A percentile compares a stretch with the other conserved stretches of the same genome.
These are phyloP conservation scores for Cucumis hystrix DNA, from an alignment of 306 rosid genomes.

Conservation along the genomic window DNA sequence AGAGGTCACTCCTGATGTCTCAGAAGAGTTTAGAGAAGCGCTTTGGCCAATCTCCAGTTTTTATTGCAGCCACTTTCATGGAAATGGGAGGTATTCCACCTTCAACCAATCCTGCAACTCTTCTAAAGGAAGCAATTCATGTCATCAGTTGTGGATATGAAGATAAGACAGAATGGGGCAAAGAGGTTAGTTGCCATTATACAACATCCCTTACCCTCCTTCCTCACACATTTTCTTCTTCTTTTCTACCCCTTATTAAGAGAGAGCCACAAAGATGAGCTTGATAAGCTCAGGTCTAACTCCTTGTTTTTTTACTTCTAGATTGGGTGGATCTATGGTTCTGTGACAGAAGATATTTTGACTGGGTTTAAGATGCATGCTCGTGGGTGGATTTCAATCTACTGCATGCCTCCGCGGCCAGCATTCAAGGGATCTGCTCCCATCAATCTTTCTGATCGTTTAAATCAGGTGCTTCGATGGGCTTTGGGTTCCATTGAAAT, in stretches of 20 bases:
- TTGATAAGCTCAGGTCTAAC: background rate
- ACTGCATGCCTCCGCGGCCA: slow-evolving; percentile 97
- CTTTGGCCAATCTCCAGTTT: slow-evolving; percentile 96
- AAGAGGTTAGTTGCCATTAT: slow-evolving; percentile 46
- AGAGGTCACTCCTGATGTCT: slow-evolving; percentile 85
- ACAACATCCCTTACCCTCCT: background rate
- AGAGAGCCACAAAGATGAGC: background rate
- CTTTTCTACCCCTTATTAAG: background rate
- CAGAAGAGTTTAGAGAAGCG: slow-evolving; percentile 97
- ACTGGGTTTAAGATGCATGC: slow-evolving; percentile 99
- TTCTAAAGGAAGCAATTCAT: slow-evolving; percentile 95
- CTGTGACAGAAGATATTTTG: slow-evolving; percentile 98
- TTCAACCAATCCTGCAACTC: slow-evolving; percentile 90
- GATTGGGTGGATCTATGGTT: slow-evolving; percentile 99
- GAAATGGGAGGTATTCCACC: slow-evolving; percentile 99
- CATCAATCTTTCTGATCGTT: slow-evolving; percentile 97
- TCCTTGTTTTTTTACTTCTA: slow-evolving; percentile 15
- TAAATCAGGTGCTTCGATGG: slow-evolving; percentile 99
- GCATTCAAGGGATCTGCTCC: slow-evolving; percentile 99
- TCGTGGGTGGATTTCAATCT: slow-evolving; percentile 96
- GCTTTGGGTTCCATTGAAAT: slow-evolving; percentile 98
- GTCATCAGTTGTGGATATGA: slow-evolving; percentile 98
- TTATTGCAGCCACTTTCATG: slow-evolving; percentile 96
- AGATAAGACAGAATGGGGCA: slow-evolving; percentile 98
- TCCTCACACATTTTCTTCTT: background rate